Evolutionary conservation across 2,329 filamentous ascomycete genomes (phyloP), one percentile per base, ranked within the genome.

Genomic region (Phialophora verrucosa): DNA sequence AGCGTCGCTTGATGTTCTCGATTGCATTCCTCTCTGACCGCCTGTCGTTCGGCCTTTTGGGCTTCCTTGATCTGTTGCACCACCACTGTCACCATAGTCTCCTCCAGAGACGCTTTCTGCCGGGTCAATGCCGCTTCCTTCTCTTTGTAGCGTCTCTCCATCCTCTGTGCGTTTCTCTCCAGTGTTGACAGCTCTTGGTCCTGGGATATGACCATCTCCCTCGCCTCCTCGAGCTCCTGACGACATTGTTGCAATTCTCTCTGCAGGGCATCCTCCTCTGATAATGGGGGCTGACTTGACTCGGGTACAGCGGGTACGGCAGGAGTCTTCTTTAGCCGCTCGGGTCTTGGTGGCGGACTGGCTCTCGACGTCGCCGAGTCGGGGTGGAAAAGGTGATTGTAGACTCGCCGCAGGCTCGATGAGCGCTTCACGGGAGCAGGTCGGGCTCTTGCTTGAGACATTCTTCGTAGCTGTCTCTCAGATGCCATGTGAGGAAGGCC

Each of bases 141-240:
- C n/a, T 62, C 60, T 56, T 63, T 68, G 49, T 60, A 70, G 49
- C 67, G 64, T 44, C 49, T 66, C 65, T 70, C 72, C 64, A 76
- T 74, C 74, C 75, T 71, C 72, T 67, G 72, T 67, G 74, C 73
- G 69, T 67, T 66, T 69, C 72, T 38, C 58, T 72, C 60, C 23
- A 67, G 59, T 12, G 23, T 35, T 4, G 65, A 49, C 53, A 71
- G n/a, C 47, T 71, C 69, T 49, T 65, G 55, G 58, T 71, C 69
- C 51, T 71, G 69, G 12, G 63, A 59, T 8, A 67, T 47, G 44
- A 67, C 54, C 62, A 68, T 57, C 31, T 67, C 65, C 42, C 62
- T 61, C 55, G 68, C 69, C 38, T 70, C 68, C 25, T 66, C 54
- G 38, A 70, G 62, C 29, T 71, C 68, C 35, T 64, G 54, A 17